phyloP scores from a whole-genome alignment of 768 basidiomycete species.

The Cystofilobasidium macerans region DNA sequence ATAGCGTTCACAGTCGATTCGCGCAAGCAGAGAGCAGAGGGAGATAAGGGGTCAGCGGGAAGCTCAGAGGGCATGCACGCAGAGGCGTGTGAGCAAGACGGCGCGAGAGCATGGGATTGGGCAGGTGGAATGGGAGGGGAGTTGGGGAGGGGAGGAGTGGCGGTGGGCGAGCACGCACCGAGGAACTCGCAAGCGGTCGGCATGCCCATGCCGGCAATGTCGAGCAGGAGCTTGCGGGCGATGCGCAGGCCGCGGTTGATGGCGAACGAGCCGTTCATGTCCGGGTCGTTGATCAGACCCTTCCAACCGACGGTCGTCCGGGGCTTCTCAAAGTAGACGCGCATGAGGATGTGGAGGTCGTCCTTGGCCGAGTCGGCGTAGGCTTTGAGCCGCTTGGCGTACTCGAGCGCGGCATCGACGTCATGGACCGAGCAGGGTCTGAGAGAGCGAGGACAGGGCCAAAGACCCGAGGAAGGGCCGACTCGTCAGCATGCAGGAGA shows the following conservation, averaged over 20 bases:
- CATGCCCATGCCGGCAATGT: conserved; percentile 78
- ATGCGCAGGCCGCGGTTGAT: conserved; percentile 92
- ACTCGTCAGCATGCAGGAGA: neutral
- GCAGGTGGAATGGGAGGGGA: neutral
- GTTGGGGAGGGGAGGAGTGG: neutral
- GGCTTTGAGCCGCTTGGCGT: conserved; percentile 63
- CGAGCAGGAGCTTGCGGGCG: conserved; percentile 74
- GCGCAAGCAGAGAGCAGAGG: too few relatives aligned
- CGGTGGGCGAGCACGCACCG: conserved; percentile 31
- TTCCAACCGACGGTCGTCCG: conserved; percentile 98
- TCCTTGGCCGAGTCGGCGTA: conserved; percentile 72
- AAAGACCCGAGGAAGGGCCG: conserved; percentile 5
- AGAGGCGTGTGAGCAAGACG: neutral
- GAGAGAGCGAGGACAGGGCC: conserved; percentile 32
- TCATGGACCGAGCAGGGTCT: conserved; percentile 93
- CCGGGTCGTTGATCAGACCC: conserved; percentile 36
- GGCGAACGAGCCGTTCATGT: conserved; percentile 28
- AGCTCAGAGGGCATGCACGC: too few relatives aligned
- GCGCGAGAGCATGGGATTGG: too few relatives aligned
- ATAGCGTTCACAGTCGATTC: too few relatives aligned
- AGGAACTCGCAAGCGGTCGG: conserved; percentile 97
- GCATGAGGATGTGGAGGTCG: conserved; percentile 75
- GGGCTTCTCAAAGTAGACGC: conserved; percentile 88
- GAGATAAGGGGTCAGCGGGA: too few relatives aligned
- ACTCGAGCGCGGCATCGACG: conserved; percentile 70